Percentiles rank a stretch among this genome's conserved stretches.
These are phyloP conservation scores for Bipolaris victoriae DNA, from an alignment of 2,329 filamentous ascomycete species.

Conservation along the genomic window DNA sequence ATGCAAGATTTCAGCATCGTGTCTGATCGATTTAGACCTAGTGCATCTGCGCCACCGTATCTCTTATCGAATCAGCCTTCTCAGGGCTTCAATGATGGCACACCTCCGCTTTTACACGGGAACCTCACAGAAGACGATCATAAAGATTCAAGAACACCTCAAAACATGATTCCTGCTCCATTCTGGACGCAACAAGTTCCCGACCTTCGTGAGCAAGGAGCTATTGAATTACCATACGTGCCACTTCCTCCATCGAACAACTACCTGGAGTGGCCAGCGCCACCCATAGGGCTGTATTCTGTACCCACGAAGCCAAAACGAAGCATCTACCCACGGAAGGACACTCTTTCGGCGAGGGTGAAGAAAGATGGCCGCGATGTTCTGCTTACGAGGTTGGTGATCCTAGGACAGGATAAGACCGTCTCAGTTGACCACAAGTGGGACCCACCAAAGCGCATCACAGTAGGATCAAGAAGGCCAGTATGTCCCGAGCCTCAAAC, in stretches of 20 bases:
- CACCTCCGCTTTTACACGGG: constrained; percentile 1
- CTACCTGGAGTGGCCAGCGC: constrained; percentile 13
- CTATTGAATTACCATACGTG: neutral
- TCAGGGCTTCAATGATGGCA: neutral
- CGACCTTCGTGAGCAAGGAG: neutral
- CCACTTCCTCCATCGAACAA: neutral
- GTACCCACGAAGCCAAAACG: constrained; percentile 24
- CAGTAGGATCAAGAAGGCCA: neutral
- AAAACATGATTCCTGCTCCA: neutral
- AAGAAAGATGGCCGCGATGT: neutral
- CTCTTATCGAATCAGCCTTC: neutral
- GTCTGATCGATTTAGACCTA: neutral
- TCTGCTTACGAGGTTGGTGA: constrained; percentile 23
- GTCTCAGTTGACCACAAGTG: constrained; percentile 32
- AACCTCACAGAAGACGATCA: neutral
- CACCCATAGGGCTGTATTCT: constrained; percentile 29
- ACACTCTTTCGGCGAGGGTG: neutral
- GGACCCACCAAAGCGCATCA: constrained; percentile 17
- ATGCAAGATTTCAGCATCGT: too few relatives aligned
- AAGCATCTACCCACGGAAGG: constrained; percentile 11
- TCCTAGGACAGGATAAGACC: constrained; percentile 21
- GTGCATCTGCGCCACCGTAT: neutral
- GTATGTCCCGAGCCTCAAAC: neutral
- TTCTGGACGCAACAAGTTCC: neutral
- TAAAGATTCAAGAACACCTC: too few relatives aligned